A percentile compares a stretch with the other conserved stretches of the same genome.
These are phyloP conservation scores for Escallonia herrerae DNA, from an alignment of 129 eudicot genomes.

Conservation along the genomic window DNA sequence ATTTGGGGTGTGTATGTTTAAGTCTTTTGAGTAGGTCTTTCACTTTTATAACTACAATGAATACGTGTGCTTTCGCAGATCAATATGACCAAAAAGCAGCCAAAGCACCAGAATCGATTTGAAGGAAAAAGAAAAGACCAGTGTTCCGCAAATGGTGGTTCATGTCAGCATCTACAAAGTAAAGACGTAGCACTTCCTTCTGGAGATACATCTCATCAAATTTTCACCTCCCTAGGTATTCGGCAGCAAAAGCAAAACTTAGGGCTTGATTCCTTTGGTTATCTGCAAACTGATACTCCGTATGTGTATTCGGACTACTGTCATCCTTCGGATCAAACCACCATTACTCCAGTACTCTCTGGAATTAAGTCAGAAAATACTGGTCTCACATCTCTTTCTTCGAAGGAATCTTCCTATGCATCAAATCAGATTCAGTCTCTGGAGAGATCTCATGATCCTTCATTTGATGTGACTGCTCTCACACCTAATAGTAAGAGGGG, in stretches of 20 bases:
- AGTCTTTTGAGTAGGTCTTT: neutral
- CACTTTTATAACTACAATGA: neutral
- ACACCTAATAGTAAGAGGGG: constrained; percentile 22
- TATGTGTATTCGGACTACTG: constrained; percentile 28
- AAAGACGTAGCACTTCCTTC: constrained; percentile 20
- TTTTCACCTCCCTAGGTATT: constrained; percentile 23
- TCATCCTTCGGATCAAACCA: constrained; percentile 31
- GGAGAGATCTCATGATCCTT: constrained; percentile 32
- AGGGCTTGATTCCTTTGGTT: constrained; percentile 29
- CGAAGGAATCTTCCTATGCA: constrained; percentile 44
- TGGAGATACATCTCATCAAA: constrained; percentile 22
- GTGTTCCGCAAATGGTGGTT: constrained; percentile 22
- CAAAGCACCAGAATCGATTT: constrained; percentile 34
- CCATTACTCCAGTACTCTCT: constrained; percentile 18
- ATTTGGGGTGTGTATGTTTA: neutral
- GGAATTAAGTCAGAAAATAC: constrained; percentile 37
- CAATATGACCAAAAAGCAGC: constrained; percentile 26
- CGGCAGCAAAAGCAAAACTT: constrained; percentile 27
- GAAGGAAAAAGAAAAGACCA: constrained; percentile 34
- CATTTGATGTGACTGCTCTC: constrained; percentile 24
- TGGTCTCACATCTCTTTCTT: constrained; percentile 29
- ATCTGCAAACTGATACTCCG: constrained; percentile 24
- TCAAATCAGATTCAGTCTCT: constrained; percentile 34
- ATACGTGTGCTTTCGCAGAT: constrained; percentile 16
- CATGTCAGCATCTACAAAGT: constrained; percentile 26